phyloP scores from a whole-genome alignment of 371 early-diverging fungal genomes.

The Zopfochytrium polystomum region DNA sequence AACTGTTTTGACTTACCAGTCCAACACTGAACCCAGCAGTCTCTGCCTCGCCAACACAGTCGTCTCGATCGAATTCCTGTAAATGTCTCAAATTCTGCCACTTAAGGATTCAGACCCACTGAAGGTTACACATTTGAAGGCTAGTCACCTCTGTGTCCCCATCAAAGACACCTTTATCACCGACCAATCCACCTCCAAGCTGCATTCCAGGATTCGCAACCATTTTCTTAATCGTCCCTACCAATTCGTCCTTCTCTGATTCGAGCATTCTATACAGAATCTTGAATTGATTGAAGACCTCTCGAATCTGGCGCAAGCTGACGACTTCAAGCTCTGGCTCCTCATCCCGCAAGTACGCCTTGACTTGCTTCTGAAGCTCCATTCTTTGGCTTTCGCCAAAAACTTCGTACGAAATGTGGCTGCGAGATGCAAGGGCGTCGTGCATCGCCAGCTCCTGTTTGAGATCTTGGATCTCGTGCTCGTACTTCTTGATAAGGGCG shows the following conservation, averaged over 20 bases:
- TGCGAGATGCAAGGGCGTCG: constrained; percentile 45
- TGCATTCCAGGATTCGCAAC: constrained; percentile 5
- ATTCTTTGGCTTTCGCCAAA: constrained; percentile 43
- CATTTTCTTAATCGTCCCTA: constrained; percentile 4
- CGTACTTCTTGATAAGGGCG: constrained; percentile 57
- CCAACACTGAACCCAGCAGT: constrained; percentile 53
- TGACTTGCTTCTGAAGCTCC: constrained; percentile 45
- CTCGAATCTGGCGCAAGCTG: constrained; percentile 51
- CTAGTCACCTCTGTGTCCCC: not conserved
- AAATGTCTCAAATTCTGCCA: not conserved
- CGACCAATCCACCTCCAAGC: constrained; percentile 21
- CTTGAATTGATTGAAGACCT: constrained; percentile 43
- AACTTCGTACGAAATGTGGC: constrained; percentile 55
- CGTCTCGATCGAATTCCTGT: constrained; percentile 39
- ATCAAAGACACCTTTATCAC: constrained; percentile 1
- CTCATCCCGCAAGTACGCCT: constrained; percentile 45
- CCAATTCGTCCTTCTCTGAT: constrained; percentile 38
- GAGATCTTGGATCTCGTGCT: constrained; percentile 50
- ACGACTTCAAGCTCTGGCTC: constrained; percentile 50
- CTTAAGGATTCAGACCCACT: not conserved
- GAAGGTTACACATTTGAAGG: not conserved
- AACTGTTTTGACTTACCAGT: no score
- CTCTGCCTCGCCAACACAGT: constrained; percentile 55
- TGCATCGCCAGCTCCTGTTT: constrained; percentile 60
- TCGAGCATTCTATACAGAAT: constrained; percentile 42